Conservation (phyloP, 371 early-diverging fungal species). For the Massospora cicadina region DNA sequence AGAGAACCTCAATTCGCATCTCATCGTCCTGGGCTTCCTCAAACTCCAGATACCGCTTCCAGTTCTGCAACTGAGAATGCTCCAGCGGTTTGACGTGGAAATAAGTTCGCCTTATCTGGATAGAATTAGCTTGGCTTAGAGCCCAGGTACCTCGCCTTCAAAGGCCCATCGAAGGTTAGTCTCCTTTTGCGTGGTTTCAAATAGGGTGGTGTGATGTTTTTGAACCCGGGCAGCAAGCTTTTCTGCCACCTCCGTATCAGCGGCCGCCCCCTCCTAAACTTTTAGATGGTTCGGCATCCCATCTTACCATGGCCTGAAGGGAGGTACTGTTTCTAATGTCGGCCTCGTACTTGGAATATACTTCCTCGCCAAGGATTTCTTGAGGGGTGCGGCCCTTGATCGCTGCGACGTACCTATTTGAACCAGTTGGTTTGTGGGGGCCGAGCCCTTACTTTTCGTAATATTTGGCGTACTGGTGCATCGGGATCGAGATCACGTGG, state of each 20-base stretch:
- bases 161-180: slow-evolving; percentile 12
- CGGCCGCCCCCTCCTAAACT: not conserved
- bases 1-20: slow-evolving; percentile 31
- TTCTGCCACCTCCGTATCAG: not conserved
- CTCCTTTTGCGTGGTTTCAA: not conserved
- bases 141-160: slow-evolving; percentile 23
- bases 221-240: slow-evolving; percentile 22
- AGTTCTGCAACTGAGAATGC: slow-evolving; percentile 36
- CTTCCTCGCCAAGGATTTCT: not conserved
- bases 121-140: too few species aligned
- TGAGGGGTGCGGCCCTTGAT: not conserved
- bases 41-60: slow-evolving; percentile 49
- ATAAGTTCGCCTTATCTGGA: slow-evolving; percentile 47
- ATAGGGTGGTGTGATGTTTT: not conserved
- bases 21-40: slow-evolving; percentile 34
- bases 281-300: too few species aligned
- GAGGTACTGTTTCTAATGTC: not conserved
- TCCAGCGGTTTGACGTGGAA: slow-evolving; percentile 59
- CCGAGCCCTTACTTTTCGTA: slow-evolving; percentile 33
- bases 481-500: slow-evolving; percentile 39
- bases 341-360: not conserved
- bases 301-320: not conserved
- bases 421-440: not conserved
- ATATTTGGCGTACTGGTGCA: slow-evolving; percentile 49
- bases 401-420: not conserved